These are phyloP conservation scores for Elongisporangium anandrum DNA, from an alignment of 352 stramenopile species.

Conservation along the genomic window DNA sequence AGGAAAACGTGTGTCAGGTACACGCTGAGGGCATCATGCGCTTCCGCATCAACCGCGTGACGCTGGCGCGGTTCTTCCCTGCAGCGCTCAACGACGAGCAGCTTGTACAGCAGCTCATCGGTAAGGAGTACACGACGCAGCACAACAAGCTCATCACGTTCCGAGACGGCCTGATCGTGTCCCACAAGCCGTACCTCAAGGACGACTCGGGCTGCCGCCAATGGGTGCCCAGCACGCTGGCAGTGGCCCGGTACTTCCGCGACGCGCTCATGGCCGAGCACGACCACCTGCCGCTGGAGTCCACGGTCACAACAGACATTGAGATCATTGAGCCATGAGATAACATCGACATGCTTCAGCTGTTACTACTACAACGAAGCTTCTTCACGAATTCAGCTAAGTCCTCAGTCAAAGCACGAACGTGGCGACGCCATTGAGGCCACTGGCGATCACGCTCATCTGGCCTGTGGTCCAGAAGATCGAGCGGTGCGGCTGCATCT, in stretches of 20 bases:
- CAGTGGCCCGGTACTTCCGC: constrained; percentile 40
- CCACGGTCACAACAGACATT: neutral
- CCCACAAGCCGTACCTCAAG: constrained; percentile 49
- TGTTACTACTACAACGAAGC: neutral
- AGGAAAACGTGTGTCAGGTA: constrained; percentile 25
- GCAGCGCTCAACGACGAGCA: constrained; percentile 44
- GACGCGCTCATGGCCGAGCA: constrained; percentile 54
- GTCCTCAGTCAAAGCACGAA: constrained; percentile 15
- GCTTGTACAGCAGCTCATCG: constrained; percentile 47
- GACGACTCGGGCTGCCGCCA: constrained; percentile 41
- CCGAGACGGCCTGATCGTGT: constrained; percentile 33
- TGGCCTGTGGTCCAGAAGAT: constrained; percentile 27
- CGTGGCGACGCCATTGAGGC: constrained; percentile 31
- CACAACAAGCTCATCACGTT: constrained; percentile 78
- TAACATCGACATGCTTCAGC: neutral
- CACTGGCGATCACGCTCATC: constrained; percentile 29
- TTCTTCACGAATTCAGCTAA: too few species aligned
- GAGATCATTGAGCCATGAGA: neutral
- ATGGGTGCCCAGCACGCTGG: constrained; percentile 45
- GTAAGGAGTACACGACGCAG: constrained; percentile 49
- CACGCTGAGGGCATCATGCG: constrained; percentile 26
- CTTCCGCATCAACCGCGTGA: constrained; percentile 42
- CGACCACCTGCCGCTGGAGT: constrained; percentile 22
- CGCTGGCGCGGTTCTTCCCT: constrained; percentile 44
- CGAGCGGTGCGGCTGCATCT: constrained; percentile 29